Evolutionary conservation across 2,329 filamentous ascomycete species (phyloP).

Genomic region (Hypocreales sp.): DNA sequence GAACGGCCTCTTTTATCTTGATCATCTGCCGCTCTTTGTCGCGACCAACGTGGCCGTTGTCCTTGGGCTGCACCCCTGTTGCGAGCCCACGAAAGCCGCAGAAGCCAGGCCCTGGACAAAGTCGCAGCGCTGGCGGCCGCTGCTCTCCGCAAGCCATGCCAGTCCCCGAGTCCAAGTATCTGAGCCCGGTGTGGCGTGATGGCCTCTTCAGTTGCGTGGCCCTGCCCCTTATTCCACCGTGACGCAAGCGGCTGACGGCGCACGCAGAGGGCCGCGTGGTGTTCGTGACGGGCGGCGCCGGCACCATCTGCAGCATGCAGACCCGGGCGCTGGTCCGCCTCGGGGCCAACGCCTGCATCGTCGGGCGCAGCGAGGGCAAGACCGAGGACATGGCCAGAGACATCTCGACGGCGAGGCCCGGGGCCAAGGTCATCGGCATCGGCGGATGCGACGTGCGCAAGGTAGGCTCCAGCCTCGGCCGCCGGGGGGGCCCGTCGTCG

Average conservation of each 20-base stretch:
- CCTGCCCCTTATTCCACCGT: too few relatives aligned
- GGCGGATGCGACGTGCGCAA: conserved; percentile 67
- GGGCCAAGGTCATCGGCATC: conserved; percentile 75
- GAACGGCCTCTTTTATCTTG: too few relatives aligned
- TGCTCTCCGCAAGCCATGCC: too few relatives aligned
- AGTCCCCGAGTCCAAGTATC: conserved; percentile 54
- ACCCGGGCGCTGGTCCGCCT: conserved; percentile 82
- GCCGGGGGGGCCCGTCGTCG: too few relatives aligned
- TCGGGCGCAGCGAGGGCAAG: conserved; percentile 80
- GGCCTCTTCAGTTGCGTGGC: conserved; percentile 57
- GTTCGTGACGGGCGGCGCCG: conserved; percentile 90
- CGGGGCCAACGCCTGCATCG: conserved; percentile 85
- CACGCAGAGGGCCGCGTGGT: conserved; percentile 64
- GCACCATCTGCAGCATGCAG: conserved; percentile 87
- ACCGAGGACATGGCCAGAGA: conserved; percentile 68
- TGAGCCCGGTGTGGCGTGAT: conserved; percentile 75
- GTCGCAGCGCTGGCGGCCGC: too few relatives aligned
- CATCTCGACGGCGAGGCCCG: conserved; percentile 62
- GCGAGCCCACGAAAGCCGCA: too few relatives aligned
- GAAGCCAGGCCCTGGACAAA: too few relatives aligned
- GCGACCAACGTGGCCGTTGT: too few relatives aligned
- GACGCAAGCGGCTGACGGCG: not conserved
- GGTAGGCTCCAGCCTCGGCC: conserved; percentile 27
- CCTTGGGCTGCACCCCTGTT: too few relatives aligned
- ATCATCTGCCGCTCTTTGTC: too few relatives aligned